Percentiles rank a stretch among this genome's conserved stretches.
phyloP scores from a whole-genome alignment of 2,329 filamentous ascomycete species.

The Penicillium sp. region DNA sequence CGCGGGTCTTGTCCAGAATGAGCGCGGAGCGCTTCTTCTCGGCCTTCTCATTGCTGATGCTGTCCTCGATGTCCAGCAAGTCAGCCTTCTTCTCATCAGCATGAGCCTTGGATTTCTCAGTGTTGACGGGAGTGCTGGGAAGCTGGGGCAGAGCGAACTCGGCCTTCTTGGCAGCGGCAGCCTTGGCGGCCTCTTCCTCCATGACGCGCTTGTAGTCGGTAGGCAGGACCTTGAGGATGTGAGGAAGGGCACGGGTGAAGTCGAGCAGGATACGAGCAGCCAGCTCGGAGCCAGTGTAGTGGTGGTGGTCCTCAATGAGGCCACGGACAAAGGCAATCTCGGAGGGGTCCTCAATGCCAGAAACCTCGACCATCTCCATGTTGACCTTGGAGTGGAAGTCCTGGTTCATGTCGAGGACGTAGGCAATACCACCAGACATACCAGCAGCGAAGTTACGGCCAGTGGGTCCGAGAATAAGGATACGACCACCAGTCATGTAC shows the following conservation, averaged over 20 bases:
- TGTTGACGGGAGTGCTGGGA: conserved; percentile 60
- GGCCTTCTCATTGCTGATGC: conserved; percentile 76
- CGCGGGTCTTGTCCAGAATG: conserved; percentile 94
- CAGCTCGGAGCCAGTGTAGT: conserved; percentile 95
- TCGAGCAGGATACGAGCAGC: conserved; percentile 92
- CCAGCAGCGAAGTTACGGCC: conserved; percentile 97
- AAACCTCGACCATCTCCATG: conserved; percentile 94
- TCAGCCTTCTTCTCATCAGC: conserved; percentile 68
- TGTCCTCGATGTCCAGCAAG: conserved; percentile 87
- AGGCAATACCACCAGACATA: conserved; percentile 98
- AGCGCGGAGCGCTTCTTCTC: conserved; percentile 90
- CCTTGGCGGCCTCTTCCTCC: conserved; percentile 81
- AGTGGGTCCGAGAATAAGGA: conserved; percentile 83
- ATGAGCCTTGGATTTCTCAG: conserved; percentile 62
- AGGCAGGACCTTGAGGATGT: conserved; percentile 91
- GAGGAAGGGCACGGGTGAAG: conserved; percentile 86
- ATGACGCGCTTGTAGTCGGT: conserved; percentile 96
- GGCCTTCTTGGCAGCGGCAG: conserved; percentile 79
- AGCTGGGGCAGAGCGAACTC: conserved; percentile 80
- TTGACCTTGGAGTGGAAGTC: conserved; percentile 95
- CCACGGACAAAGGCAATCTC: conserved; percentile 91
- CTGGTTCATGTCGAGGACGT: conserved; percentile 84
- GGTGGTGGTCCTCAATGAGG: conserved; percentile 93
- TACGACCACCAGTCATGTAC: conserved; percentile 97
- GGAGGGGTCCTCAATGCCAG: conserved; percentile 76